Percentiles rank a stretch among this genome's conserved stretches.
These are phyloP conservation scores for Annona cherimola DNA, from an alignment of 164 flowering plant species.

Conservation along the genomic window DNA sequence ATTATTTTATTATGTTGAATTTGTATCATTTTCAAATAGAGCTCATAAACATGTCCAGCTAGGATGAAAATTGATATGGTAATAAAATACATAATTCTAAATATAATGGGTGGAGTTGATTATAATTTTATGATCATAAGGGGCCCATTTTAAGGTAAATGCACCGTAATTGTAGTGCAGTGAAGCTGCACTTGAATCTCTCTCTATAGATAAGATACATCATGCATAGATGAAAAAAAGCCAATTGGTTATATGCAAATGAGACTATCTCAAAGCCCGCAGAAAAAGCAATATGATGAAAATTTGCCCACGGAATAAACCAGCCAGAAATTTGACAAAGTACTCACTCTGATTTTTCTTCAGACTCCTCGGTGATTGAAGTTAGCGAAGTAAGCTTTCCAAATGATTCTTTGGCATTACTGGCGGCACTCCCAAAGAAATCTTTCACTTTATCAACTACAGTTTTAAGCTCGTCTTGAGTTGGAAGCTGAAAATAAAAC, in stretches of 20 bases:
- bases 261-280: not conserved
- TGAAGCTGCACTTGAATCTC: not conserved
- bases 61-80: too few relatives aligned
- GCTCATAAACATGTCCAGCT: too few relatives aligned
- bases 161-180: not conserved
- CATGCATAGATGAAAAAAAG: not conserved
- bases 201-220: not conserved
- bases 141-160: too few relatives aligned
- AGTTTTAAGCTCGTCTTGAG: slow-evolving; percentile 66
- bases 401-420: slow-evolving; percentile 77
- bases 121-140: too few relatives aligned
- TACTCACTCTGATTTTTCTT: slow-evolving; percentile 63
- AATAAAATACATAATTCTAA: too few relatives aligned
- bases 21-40: too few relatives aligned
- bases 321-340: not conserved
- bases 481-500: slow-evolving; percentile 63
- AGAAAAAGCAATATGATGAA: not conserved
- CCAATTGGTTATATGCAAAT: not conserved
- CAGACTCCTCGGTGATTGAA: slow-evolving; percentile 33
- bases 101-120: too few relatives aligned
- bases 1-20: too few relatives aligned
- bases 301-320: not conserved
- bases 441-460: slow-evolving; percentile 87
- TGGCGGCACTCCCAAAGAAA: slow-evolving; percentile 58
- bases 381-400: slow-evolving; percentile 66